A percentile compares a stretch with the other conserved stretches of the same genome.
These are phyloP conservation scores for Blyttiomyces sp. DNA, from an alignment of 371 early-diverging fungal species.

Conservation along the genomic window DNA sequence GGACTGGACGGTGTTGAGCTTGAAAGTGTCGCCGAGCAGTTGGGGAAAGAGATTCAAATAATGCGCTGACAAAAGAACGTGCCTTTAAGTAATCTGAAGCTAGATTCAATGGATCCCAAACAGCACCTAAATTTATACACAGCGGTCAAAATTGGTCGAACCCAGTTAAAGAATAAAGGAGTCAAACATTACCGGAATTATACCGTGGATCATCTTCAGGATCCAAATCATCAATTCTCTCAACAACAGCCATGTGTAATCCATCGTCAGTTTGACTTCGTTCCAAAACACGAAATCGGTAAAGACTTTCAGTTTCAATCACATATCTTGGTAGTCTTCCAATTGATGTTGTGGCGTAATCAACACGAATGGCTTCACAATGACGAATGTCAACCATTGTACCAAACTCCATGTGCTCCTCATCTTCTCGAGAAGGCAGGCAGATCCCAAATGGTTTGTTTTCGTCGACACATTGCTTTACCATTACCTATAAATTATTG, in stretches of 20 bases:
- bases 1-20: conserved; percentile 18
- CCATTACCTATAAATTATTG: conserved; percentile 49
- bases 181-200: too few species aligned
- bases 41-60: conserved; percentile 6
- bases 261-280: conserved; percentile 6
- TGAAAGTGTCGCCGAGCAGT: conserved; percentile 13
- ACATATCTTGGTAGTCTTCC: conserved; percentile 4
- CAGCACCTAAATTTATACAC: too few species aligned
- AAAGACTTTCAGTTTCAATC: conserved; percentile 1
- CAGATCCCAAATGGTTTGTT: conserved; percentile 59
- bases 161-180: too few species aligned
- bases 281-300: conserved; percentile 5
- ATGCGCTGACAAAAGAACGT: conserved; percentile 5
- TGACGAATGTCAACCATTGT: conserved; percentile 7
- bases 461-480: conserved; percentile 19
- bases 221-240: conserved; percentile 11
- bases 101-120: conserved; percentile 16
- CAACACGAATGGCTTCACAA: conserved; percentile 4
- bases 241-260: conserved; percentile 6
- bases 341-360: not conserved
- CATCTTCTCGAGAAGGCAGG: conserved; percentile 14
- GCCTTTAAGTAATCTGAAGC: not conserved
- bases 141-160: too few species aligned
- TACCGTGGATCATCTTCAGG: conserved; percentile 3
- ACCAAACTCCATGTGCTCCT: not conserved